A percentile compares a stretch with the other conserved stretches of the same genome.
phyloP scores from a whole-genome alignment of 2,329 filamentous ascomycete genomes.

The Colletotrichum orbiculare region DNA sequence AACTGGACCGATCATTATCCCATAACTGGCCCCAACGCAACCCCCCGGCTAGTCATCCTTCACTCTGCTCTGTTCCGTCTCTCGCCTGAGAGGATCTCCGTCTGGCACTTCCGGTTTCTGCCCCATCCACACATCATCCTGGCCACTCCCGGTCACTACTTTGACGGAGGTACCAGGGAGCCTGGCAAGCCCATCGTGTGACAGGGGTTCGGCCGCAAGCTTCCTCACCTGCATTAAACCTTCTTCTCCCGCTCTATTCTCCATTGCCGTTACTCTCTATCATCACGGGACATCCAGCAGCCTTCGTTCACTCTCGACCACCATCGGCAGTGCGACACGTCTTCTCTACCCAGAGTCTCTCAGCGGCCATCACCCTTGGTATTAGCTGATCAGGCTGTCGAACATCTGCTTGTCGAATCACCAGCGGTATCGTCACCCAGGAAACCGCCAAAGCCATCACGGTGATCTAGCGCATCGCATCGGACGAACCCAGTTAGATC shows the following conservation, averaged over 20 bases:
- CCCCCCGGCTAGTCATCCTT: too few relatives aligned
- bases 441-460: too few relatives aligned
- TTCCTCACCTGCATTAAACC: slow-evolving; percentile 23
- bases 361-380: too few relatives aligned
- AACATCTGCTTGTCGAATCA: too few relatives aligned
- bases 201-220: slow-evolving; percentile 9
- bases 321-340: too few relatives aligned
- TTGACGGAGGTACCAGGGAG: neutral
- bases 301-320: too few relatives aligned
- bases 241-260: slow-evolving; percentile 13
- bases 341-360: too few relatives aligned
- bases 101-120: slow-evolving; percentile 18
- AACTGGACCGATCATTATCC: slow-evolving; percentile 17
- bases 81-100: slow-evolving; percentile 17
- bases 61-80: slow-evolving; percentile 8
- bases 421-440: too few relatives aligned
- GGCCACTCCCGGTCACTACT: neutral
- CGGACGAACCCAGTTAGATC: too few relatives aligned
- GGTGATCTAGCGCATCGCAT: too few relatives aligned
- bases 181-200: slow-evolving; percentile 2
- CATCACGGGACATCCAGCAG: neutral
- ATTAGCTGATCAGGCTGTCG: too few relatives aligned
- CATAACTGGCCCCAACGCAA: neutral
- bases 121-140: slow-evolving; percentile 1
- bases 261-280: neutral